Evolutionary conservation across 169 alveolate genomes (phyloP).

Genomic region (Eimeria tenella): DNA sequence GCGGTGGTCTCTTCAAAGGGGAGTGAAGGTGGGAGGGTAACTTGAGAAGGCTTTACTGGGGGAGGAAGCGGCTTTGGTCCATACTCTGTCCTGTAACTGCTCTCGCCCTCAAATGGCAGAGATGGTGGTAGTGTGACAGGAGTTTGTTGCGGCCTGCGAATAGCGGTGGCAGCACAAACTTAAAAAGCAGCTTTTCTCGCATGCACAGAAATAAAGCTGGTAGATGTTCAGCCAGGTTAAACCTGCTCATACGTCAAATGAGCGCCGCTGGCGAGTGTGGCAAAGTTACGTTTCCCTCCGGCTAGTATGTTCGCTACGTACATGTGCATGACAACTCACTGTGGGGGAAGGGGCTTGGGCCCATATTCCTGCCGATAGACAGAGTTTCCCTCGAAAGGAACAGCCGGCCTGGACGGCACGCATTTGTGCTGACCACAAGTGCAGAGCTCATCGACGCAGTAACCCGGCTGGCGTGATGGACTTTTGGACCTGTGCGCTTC

Average conservation of each 20-base stretch:
- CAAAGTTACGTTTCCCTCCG: not conserved
- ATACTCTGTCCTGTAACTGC: constrained; percentile 84
- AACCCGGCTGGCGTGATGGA: constrained; percentile 83
- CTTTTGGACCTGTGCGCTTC: constrained; percentile 82
- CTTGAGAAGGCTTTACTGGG: constrained; percentile 67
- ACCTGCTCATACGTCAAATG: not conserved
- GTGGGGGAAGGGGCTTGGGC: constrained; percentile 80
- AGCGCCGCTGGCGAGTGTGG: not conserved
- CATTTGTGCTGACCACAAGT: constrained; percentile 85
- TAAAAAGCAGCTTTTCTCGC: not conserved
- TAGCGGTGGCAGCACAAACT: not conserved
- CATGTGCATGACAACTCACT: not conserved
- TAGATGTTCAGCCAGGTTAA: not conserved
- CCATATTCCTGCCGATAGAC: constrained; percentile 82
- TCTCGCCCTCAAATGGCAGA: constrained; percentile 85
- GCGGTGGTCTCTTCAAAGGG: constrained; percentile 81
- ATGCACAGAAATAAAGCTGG: not conserved
- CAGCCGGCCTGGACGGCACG: constrained; percentile 76
- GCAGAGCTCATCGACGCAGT: constrained; percentile 86
- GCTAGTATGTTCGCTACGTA: not conserved
- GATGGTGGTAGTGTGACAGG: constrained; percentile 77
- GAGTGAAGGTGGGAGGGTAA: constrained; percentile 76
- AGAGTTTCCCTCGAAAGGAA: constrained; percentile 85
- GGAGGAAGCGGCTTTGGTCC: constrained; percentile 84
- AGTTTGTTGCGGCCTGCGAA: constrained; percentile 65